phyloP scores from a whole-genome alignment of 495 filamentous ascomycete genomes.

The Talaromyces thailandensis region DNA sequence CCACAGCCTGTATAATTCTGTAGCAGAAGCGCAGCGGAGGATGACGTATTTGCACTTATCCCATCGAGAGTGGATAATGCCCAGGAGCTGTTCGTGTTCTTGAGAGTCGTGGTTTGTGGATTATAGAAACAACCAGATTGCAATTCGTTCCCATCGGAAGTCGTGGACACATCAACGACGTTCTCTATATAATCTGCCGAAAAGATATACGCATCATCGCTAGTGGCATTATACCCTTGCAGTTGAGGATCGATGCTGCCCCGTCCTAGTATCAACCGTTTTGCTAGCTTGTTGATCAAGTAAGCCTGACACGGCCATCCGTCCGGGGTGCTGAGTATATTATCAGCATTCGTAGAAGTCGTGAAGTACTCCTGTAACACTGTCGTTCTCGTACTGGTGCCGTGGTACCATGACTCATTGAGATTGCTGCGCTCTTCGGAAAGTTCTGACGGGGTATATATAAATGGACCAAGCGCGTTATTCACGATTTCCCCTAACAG shows the following conservation, averaged over 20 bases:
- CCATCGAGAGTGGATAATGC: conserved; percentile 30
- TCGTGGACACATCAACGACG: conserved; percentile 14
- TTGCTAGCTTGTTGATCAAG: conserved; percentile 40
- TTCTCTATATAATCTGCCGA: conserved; percentile 26
- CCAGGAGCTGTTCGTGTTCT: conserved; percentile 49
- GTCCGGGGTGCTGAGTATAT: conserved; percentile 42
- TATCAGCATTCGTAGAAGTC: conserved; percentile 21
- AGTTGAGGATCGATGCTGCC: conserved; percentile 50
- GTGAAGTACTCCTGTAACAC: conserved; percentile 46
- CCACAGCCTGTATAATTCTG: conserved; percentile 43
- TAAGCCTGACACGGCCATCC: conserved; percentile 55
- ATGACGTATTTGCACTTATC: conserved; percentile 20
- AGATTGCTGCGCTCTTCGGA: conserved; percentile 42
- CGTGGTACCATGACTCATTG: conserved; percentile 49
- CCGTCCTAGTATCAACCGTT: conserved; percentile 44
- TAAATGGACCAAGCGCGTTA: conserved; percentile 31
- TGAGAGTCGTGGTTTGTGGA: conserved; percentile 23
- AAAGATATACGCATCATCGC: conserved; percentile 37
- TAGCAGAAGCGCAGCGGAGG: conserved; percentile 19
- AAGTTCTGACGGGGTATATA: conserved; percentile 45
- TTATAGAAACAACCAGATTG: conserved; percentile 44
- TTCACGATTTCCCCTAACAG: conserved; percentile 27
- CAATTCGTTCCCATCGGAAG: conserved; percentile 25
- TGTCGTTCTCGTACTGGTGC: conserved; percentile 18
- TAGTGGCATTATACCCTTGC: conserved; percentile 36